Percentiles rank a stretch among this genome's conserved stretches.
phyloP scores from a whole-genome alignment of 2,329 filamentous ascomycete species.

The Orbilia ellipsospora region DNA sequence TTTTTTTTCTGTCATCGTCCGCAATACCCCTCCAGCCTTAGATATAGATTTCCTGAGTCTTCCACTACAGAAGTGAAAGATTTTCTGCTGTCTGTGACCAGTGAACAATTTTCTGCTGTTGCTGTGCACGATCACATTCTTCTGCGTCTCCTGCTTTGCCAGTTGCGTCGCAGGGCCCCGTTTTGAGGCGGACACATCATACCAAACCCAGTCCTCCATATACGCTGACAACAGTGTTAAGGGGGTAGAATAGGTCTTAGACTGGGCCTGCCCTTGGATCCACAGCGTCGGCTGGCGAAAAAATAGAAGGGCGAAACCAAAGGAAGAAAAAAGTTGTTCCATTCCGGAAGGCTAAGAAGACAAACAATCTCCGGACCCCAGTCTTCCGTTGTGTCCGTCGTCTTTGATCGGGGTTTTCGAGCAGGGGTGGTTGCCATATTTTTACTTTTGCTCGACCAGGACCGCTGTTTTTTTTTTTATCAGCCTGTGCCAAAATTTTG shows the following conservation, averaged over 20 bases:
- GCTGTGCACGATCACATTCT: constrained; percentile 47
- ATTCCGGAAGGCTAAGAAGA: constrained; percentile 55
- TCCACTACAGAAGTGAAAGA: constrained; percentile 38
- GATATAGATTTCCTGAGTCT: constrained; percentile 52
- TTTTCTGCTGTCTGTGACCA: constrained; percentile 39
- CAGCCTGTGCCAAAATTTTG: constrained; percentile 35
- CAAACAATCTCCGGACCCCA: constrained; percentile 56
- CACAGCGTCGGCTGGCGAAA: constrained; percentile 48
- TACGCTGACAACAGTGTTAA: constrained; percentile 52
- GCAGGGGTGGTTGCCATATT: constrained; percentile 29
- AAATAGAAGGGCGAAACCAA: constrained; percentile 43
- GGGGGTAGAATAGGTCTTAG: constrained; percentile 49
- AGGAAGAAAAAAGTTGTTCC: constrained; percentile 55
- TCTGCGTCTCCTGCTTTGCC: constrained; percentile 27
- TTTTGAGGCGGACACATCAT: constrained; percentile 56
- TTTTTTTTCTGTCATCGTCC: constrained; percentile 7
- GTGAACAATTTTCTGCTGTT: constrained; percentile 38
- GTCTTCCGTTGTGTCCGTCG: constrained; percentile 52
- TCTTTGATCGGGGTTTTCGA: constrained; percentile 48
- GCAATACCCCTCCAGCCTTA: constrained; percentile 34
- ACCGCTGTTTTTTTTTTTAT: constrained; percentile 19
- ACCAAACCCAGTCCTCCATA: constrained; percentile 48
- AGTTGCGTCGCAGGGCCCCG: constrained; percentile 48
- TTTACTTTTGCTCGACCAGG: constrained; percentile 35
- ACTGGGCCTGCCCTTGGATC: constrained; percentile 42